Conservation (phyloP, 2,329 filamentous ascomycete genomes). For the Hyphodiscus sp. region DNA sequence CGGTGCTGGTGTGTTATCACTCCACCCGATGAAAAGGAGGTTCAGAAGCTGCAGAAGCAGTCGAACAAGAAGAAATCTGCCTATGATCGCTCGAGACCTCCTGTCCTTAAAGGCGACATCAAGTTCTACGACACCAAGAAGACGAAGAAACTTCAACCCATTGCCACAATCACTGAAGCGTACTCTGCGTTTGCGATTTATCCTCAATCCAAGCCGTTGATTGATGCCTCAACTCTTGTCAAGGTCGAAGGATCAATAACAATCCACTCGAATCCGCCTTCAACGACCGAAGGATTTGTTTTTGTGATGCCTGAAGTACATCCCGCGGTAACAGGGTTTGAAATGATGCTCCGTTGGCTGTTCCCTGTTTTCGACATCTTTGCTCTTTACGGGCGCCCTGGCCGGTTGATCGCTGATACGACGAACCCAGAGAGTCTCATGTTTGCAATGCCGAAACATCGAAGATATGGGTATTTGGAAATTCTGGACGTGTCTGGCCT, state of each 20-base stretch:
- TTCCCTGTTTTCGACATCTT: slow-evolving; percentile 95
- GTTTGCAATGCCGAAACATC: slow-evolving; percentile 93
- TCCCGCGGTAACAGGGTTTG: slow-evolving; percentile 87
- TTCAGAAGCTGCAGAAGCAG: slow-evolving; percentile 74
- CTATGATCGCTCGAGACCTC: slow-evolving; percentile 66
- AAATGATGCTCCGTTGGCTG: slow-evolving; percentile 88
- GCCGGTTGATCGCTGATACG: slow-evolving; percentile 77
- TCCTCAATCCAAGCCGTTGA: slow-evolving; percentile 85
- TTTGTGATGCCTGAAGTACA: slow-evolving; percentile 96
- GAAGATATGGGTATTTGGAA: slow-evolving; percentile 85
- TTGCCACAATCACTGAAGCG: slow-evolving; percentile 85
- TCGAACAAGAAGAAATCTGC: slow-evolving; percentile 74
- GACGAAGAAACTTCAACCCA: slow-evolving; percentile 83
- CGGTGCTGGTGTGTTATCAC: slow-evolving; percentile 94
- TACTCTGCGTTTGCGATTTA: slow-evolving; percentile 95
- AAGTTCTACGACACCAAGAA: slow-evolving; percentile 91
- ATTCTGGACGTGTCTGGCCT: slow-evolving; percentile 76
- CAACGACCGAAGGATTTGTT: slow-evolving; percentile 83
- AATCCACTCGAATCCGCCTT: slow-evolving; percentile 72
- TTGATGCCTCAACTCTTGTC: slow-evolving; percentile 88
- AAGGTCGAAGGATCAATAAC: slow-evolving; percentile 91
- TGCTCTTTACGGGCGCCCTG: slow-evolving; percentile 82
- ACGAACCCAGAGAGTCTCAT: slow-evolving; percentile 85
- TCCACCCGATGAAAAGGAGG: slow-evolving; percentile 90
- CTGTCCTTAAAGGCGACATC: slow-evolving; percentile 76